Conservation (phyloP, 306 rosid genomes). For the Canavalia ensiformis region DNA sequence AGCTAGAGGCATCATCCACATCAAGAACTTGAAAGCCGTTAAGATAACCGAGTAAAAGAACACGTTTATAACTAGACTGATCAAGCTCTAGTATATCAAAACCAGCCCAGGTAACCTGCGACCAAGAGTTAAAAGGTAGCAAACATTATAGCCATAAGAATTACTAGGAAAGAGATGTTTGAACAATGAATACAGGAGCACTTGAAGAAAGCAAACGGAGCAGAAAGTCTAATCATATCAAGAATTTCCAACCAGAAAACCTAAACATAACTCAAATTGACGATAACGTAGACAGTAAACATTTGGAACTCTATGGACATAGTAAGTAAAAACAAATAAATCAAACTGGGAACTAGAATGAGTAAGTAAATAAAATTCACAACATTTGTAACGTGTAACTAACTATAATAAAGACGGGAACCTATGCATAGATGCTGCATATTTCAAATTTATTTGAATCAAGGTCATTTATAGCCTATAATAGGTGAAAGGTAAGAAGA, state of each 20-base stretch:
- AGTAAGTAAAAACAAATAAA: no score
- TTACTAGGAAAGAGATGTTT: background rate
- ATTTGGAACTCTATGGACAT: no score
- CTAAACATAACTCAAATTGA: no score
- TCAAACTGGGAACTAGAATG: no score
- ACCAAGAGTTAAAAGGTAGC: conserved; percentile 39
- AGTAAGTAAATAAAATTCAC: no score
- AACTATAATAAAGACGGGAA: no score
- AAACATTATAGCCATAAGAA: background rate
- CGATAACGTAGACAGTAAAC: no score
- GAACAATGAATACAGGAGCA: background rate
- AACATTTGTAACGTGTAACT: no score
- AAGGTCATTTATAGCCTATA: no score
- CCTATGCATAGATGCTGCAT: no score
- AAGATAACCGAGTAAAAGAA: conserved; percentile 85
- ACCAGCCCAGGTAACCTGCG: conserved; percentile 93
- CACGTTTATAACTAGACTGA: conserved; percentile 58
- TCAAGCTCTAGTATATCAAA: conserved; percentile 81
- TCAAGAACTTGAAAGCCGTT: conserved; percentile 94
- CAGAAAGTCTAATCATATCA: conserved; percentile 19
- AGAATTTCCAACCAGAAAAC: background rate
- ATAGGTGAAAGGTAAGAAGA: no score
- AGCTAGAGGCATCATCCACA: conserved; percentile 82
- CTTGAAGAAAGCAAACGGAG: background rate
- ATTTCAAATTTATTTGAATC: no score